These are phyloP conservation scores for Stephanodiscus minutulus DNA, from an alignment of 108 stramenopile species.

Conservation along the genomic window DNA sequence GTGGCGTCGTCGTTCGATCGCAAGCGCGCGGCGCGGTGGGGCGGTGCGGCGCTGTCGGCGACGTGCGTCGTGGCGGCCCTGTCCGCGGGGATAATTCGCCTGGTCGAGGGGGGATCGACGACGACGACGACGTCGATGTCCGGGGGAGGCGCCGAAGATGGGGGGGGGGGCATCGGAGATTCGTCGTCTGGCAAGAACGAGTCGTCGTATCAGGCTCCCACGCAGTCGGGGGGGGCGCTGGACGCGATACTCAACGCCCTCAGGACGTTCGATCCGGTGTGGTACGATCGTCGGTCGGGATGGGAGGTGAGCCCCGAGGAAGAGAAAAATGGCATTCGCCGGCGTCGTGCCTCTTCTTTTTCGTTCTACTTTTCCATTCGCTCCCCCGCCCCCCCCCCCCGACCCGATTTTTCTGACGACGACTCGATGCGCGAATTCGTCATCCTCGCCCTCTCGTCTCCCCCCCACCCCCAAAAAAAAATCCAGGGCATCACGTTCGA, in stretches of 20 bases:
- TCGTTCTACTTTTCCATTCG: neutral
- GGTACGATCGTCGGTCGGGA: conserved; percentile 37
- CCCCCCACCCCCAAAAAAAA: neutral
- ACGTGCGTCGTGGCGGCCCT: too few species aligned
- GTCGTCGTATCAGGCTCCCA: too few species aligned
- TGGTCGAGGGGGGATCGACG: too few species aligned
- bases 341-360: neutral
- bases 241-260: conserved; percentile 32
- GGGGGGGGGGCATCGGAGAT: neutral
- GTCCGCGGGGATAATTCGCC: neutral
- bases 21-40: too few species aligned
- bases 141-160: neutral
- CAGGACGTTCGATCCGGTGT: conserved; percentile 31
- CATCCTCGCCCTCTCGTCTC: neutral
- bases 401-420: too few species aligned
- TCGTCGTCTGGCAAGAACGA: too few species aligned
- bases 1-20: too few species aligned
- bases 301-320: conserved; percentile 18
- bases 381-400: too few species aligned
- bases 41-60: too few species aligned
- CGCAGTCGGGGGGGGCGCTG: neutral
- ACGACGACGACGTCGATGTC: too few species aligned
- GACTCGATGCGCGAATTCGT: too few species aligned
- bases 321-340: neutral
- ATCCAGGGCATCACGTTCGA: conserved; percentile 29